Conservation (phyloP, 331 rosid species). For the Acacia concinna region DNA sequence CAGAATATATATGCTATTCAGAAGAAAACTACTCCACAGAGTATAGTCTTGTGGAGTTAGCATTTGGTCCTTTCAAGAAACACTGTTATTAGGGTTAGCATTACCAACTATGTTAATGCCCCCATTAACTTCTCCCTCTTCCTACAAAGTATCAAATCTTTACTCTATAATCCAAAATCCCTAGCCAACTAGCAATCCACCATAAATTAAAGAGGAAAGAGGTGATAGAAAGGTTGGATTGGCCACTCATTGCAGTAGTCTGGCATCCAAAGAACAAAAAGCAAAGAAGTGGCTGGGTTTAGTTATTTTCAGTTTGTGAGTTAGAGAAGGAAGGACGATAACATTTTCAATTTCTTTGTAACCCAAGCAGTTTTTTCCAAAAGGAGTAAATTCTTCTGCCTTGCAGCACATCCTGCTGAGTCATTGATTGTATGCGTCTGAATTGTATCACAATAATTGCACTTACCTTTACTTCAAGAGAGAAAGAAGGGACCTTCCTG, state of each 20-base stretch:
- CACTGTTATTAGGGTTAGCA: neutral
- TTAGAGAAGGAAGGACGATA: neutral
- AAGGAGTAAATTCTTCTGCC: neutral
- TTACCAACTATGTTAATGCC: neutral
- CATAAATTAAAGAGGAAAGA: neutral
- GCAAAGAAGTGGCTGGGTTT: neutral
- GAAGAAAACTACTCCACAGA: no score
- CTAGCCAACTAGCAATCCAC: neutral
- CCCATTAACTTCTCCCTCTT: neutral
- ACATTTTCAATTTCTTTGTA: neutral
- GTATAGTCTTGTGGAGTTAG: neutral
- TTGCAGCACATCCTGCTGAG: neutral
- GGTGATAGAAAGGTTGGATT: neutral
- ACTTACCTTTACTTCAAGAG: conserved; percentile 89
- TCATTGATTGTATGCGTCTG: neutral
- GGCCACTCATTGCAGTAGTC: neutral
- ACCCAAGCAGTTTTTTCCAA: no score
- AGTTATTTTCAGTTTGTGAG: neutral
- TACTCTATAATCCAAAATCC: neutral
- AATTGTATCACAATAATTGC: neutral
- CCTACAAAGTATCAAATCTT: neutral
- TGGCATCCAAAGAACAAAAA: neutral
- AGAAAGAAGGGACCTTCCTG: conserved; percentile 86
- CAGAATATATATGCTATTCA: no score
- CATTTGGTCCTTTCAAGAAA: neutral